phyloP scores from a whole-genome alignment of 140 eudicot species.

The Erigeron philadelphicus region DNA sequence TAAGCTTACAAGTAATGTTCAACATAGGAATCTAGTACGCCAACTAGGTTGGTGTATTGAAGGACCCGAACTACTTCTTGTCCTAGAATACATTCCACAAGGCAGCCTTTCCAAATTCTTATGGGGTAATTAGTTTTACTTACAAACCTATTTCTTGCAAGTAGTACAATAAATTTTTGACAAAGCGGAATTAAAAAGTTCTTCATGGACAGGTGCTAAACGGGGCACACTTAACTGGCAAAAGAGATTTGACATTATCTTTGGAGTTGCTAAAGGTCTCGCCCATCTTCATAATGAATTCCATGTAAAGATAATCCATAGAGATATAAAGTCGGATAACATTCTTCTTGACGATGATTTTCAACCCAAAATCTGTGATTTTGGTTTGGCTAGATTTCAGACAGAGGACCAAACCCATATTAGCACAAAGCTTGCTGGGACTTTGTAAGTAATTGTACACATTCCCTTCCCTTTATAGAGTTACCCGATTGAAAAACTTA shows the following conservation, averaged over 20 bases:
- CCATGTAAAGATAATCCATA: conserved; percentile 35
- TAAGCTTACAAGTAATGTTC: conserved; percentile 48
- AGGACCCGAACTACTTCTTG: conserved; percentile 49
- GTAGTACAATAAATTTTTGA: neutral
- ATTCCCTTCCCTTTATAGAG: neutral
- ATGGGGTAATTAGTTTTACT: conserved; percentile 34
- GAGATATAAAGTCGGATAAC: conserved; percentile 42
- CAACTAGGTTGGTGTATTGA: conserved; percentile 45
- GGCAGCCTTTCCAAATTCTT: conserved; percentile 54
- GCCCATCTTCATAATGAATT: conserved; percentile 37
- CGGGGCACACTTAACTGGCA: conserved; percentile 36
- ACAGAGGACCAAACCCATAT: conserved; percentile 35
- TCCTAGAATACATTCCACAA: conserved; percentile 47
- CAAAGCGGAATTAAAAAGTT: neutral
- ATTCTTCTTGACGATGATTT: conserved; percentile 34
- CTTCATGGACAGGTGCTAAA: conserved; percentile 29
- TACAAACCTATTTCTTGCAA: neutral
- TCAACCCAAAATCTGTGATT: conserved; percentile 40
- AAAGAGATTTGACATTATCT: conserved; percentile 30
- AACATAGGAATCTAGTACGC: conserved; percentile 50
- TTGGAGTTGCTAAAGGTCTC: conserved; percentile 37
- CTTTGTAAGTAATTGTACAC: conserved; percentile 32
- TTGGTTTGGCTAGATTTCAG: conserved; percentile 32
- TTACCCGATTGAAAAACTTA: neutral
- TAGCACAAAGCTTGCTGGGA: conserved; percentile 36